Conservation (phyloP, 192 early-diverging fungal species). For the Phlyctochytrium bullatum region DNA sequence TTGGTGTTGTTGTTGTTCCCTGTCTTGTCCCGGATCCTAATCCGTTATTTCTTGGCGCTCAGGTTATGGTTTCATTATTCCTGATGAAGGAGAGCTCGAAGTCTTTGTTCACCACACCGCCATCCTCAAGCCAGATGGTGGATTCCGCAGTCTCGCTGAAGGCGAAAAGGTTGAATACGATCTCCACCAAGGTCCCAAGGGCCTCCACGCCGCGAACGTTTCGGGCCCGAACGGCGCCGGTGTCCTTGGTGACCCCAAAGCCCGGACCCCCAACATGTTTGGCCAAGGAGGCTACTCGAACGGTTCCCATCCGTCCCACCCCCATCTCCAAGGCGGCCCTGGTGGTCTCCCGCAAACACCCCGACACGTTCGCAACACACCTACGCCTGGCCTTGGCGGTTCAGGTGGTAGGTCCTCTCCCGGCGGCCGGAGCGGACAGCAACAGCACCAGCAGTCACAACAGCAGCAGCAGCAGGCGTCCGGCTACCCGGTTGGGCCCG, state of each 20-base stretch:
- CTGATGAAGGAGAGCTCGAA: conserved; percentile 69
- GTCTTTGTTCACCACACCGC: conserved; percentile 46
- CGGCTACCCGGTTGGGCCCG: too few species aligned
- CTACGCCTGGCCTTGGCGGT: too few species aligned
- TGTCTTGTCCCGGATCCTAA: not conserved
- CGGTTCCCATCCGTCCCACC: too few species aligned
- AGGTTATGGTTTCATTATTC: conserved; percentile 86
- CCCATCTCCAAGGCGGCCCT: too few species aligned
- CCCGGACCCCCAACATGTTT: conserved; percentile 9
- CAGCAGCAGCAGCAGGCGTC: too few species aligned
- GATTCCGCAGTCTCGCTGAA: conserved; percentile 38
- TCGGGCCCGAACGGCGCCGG: conserved; percentile 67
- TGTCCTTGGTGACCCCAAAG: conserved; percentile 77
- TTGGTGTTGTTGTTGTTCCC: conserved; percentile 5
- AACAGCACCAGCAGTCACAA: too few species aligned
- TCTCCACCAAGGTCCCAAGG: conserved; percentile 68
- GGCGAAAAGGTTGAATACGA: conserved; percentile 46
- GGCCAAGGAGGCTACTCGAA: too few species aligned
- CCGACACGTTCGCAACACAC: too few species aligned
- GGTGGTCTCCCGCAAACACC: too few species aligned
- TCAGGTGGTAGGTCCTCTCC: too few species aligned
- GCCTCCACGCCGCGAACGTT: conserved; percentile 78
- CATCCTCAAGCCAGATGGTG: conserved; percentile 31
- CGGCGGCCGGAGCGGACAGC: too few species aligned
- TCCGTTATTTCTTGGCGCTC: not conserved